These are phyloP conservation scores for Rhizopogon rudus DNA, from an alignment of 768 basidiomycete genomes.

Conservation along the genomic window DNA sequence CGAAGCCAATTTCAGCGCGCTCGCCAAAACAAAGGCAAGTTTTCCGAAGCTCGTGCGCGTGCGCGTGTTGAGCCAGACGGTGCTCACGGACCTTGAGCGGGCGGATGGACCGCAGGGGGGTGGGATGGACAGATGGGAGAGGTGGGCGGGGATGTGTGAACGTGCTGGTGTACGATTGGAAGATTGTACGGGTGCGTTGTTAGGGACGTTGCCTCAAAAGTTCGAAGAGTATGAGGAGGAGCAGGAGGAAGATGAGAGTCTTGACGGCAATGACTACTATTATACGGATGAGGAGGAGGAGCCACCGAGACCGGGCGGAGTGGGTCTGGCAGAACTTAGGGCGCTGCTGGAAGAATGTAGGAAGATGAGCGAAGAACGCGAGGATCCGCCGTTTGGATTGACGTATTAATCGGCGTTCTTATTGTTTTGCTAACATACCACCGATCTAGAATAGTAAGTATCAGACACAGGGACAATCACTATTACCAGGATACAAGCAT, in stretches of 20 bases:
- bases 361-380: conserved; percentile 33
- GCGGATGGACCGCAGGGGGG: conserved; percentile 42
- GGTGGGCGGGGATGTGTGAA: conserved; percentile 59
- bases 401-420: conserved; percentile 3
- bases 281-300: conserved; percentile 27
- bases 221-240: conserved; percentile 28
- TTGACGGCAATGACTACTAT: conserved; percentile 24
- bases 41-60: conserved; percentile 62
- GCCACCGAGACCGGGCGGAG: conserved; percentile 15
- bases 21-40: conserved; percentile 31
- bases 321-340: conserved; percentile 40
- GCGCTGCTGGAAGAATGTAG: conserved; percentile 54
- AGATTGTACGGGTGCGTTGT: conserved; percentile 65
- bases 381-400: conserved; percentile 19
- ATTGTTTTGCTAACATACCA: not conserved
- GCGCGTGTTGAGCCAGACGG: conserved; percentile 48
- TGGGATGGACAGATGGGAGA: conserved; percentile 53
- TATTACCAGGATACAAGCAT: no score
- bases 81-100: conserved; percentile 55
- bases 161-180: conserved; percentile 54
- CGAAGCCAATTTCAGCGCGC: conserved; percentile 57
- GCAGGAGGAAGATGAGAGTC: conserved; percentile 23
- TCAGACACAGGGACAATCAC: no score
- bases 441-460: not conserved
- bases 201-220: conserved; percentile 41